Conservation (phyloP, 371 early-diverging fungal species). For the Mortierella sp. region DNA sequence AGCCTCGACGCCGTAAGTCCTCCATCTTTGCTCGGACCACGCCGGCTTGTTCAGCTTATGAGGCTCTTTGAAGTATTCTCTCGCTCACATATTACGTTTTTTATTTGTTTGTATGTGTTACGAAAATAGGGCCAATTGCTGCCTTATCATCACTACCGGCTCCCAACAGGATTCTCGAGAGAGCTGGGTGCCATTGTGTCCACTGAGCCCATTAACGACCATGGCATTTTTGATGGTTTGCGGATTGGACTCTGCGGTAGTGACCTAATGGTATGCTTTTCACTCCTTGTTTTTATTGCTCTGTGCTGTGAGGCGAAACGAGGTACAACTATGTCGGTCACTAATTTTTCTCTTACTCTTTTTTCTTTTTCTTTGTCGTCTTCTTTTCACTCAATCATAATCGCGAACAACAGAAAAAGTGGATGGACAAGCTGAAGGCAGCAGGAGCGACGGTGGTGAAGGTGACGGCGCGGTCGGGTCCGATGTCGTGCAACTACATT, state of each 20-base stretch:
- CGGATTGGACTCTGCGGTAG: constrained; percentile 32
- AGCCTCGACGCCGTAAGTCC: constrained; percentile 26
- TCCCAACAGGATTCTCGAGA: constrained; percentile 43
- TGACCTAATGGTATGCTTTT: constrained; percentile 10
- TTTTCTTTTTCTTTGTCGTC: no score
- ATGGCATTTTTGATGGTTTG: constrained; percentile 30
- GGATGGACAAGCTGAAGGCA: constrained; percentile 19
- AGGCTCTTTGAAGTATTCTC: neutral
- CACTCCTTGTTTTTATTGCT: neutral
- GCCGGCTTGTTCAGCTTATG: neutral
- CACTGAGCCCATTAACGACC: constrained; percentile 14
- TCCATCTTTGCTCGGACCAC: neutral
- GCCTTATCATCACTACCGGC: constrained; percentile 21
- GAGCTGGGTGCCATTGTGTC: constrained; percentile 38
- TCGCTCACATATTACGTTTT: neutral
- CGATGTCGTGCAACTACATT: constrained; percentile 31
- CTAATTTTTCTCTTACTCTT: no score
- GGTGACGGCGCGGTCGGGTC: constrained; percentile 22
- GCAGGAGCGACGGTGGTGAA: constrained; percentile 35
- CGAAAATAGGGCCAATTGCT: constrained; percentile 24
- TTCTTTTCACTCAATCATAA: neutral
- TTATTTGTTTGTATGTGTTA: neutral
- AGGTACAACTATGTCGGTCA: no score
- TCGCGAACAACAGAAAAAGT: constrained; percentile 5
- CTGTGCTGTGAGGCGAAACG: no score